A percentile compares a stretch with the other conserved stretches of the same genome.
These are phyloP conservation scores for Botryobasidium botryosum DNA, from an alignment of 768 basidiomycete species.

Conservation along the genomic window DNA sequence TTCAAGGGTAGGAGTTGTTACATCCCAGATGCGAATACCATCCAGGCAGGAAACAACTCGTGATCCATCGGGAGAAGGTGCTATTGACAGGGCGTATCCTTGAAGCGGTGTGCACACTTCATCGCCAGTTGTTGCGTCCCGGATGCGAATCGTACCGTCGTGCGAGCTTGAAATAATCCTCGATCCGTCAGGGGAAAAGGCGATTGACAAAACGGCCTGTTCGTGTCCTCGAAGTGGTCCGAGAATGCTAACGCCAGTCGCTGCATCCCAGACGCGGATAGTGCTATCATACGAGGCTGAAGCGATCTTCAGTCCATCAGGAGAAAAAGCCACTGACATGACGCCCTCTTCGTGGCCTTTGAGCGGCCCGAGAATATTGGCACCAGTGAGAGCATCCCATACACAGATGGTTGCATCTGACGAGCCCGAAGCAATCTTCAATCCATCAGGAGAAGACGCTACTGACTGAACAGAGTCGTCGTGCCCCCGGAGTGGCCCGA, in stretches of 20 bases:
- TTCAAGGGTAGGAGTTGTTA: background rate
- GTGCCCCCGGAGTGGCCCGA: conserved; percentile 1
- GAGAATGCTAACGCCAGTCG: background rate
- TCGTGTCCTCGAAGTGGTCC: conserved; percentile 2
- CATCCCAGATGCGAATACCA: background rate
- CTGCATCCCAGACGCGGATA: conserved; percentile 5
- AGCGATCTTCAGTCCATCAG: background rate
- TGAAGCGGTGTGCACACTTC: background rate
- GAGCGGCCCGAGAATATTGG: background rate
- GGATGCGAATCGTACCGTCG: conserved; percentile 5
- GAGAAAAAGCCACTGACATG: conserved; percentile 2
- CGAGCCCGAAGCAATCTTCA: conserved; percentile 4
- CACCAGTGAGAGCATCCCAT: conserved; percentile 7
- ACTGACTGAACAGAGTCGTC: conserved; percentile 2
- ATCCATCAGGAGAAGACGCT: conserved; percentile 7
- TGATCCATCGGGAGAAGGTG: conserved; percentile 7
- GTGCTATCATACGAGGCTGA: conserved; percentile 6
- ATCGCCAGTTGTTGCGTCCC: conserved; percentile 3
- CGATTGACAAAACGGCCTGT: conserved; percentile 1
- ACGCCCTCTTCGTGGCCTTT: conserved; percentile 2
- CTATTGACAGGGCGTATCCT: conserved; percentile 7
- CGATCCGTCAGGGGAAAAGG: conserved; percentile 8
- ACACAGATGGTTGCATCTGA: conserved; percentile 1
- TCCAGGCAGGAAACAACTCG: background rate
- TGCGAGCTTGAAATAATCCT: conserved; percentile 5